phyloP scores from a whole-genome alignment of 108 stramenopile species.

The Nitzschia sp. region DNA sequence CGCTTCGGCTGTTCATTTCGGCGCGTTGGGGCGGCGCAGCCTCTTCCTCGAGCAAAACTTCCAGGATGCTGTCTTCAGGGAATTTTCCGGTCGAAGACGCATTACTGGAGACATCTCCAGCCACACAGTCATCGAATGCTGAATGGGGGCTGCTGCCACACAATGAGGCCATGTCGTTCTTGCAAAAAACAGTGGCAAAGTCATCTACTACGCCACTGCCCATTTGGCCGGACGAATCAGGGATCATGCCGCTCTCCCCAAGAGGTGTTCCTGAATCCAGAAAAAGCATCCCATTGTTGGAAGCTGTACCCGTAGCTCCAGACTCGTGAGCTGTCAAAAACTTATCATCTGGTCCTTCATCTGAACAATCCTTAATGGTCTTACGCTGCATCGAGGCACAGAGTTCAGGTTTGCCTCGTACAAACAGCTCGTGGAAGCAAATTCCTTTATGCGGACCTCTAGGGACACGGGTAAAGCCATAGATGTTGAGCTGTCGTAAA shows the following conservation, averaged over 20 bases:
- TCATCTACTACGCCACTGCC: neutral
- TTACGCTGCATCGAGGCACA: neutral
- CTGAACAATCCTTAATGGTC: neutral
- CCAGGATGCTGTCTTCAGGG: neutral
- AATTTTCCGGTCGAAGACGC: neutral
- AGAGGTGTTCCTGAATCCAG: neutral
- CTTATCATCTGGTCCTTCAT: neutral
- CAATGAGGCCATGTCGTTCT: neutral
- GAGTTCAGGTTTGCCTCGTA: constrained; percentile 20
- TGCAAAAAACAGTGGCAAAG: neutral
- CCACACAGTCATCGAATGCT: no score
- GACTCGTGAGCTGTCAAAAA: neutral
- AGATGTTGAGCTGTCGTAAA: constrained; percentile 85
- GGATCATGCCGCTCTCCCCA: neutral
- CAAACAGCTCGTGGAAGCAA: constrained; percentile 61
- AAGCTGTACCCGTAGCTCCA: neutral
- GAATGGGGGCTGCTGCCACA: neutral
- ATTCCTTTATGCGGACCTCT: constrained; percentile 52
- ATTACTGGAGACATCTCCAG: no score
- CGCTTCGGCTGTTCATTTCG: neutral
- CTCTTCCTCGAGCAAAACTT: neutral
- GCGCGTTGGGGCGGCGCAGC: neutral
- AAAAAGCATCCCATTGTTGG: neutral
- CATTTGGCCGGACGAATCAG: neutral
- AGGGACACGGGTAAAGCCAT: constrained; percentile 55